Evolutionary conservation across 371 early-diverging fungal species (phyloP), one percentile per base, ranked within the genome.

Genomic region (Mortierella sp.): DNA sequence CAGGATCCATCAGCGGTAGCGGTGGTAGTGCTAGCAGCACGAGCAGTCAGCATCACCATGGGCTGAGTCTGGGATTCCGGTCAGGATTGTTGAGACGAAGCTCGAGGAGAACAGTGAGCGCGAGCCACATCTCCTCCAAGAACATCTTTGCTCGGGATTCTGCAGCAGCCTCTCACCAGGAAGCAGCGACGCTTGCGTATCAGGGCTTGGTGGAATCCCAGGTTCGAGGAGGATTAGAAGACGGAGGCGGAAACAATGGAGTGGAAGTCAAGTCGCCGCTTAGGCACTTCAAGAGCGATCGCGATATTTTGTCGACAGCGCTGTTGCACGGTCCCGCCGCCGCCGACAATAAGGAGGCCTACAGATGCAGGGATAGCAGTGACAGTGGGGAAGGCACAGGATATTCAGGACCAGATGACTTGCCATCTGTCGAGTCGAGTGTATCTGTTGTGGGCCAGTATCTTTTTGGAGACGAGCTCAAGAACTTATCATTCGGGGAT

Each of bases 71-170:
- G 21, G 74, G 63, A 18, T 55, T 75, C 24, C 58, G 65, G 44
- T 78, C 85, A 3, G 44, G 44, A 1, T 41, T 71, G 4, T 55
- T 72, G 49, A 75, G 70, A 56, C 56, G 75, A 35, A 46, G 74
- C 3, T 85, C 86, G 46, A 70, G 82, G 44, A 63, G 86, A 46
- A 85, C 79, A 0, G 63, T 85, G 32, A 85, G 86, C 70, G 86
- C 77, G 1, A 85, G 86, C 44, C 79, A 85, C 56, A 85, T 85
- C 24, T 76, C 79, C 0, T 76, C 86, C 51, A 71, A 76, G 46
- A 41, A 55, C 3, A 49, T 82, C 49, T 85, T 79, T 65, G 60
- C 12, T 10, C 35, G 44, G 1, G 49, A 73, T 14, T 8, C 43
- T 24, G 14, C 68, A 24, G 18, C 68, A 41, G 8, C 68, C 24